phyloP scores from a whole-genome alignment of 768 basidiomycete species.

The button mushroom (Agaricus bisporus) region DNA sequence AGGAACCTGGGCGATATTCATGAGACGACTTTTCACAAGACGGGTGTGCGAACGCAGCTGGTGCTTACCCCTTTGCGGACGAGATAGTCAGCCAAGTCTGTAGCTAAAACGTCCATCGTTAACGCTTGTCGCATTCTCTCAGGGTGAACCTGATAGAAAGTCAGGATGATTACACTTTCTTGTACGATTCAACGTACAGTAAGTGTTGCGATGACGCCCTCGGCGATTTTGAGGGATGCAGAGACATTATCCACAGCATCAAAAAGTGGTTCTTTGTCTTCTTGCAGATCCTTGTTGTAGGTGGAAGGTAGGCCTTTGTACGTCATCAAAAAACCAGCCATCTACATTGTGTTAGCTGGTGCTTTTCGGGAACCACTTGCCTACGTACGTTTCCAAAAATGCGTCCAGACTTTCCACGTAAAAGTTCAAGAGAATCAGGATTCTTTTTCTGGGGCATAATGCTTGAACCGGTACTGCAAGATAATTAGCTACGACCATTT shows the following conservation, averaged over 20 bases:
- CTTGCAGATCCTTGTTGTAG: constrained; percentile 99
- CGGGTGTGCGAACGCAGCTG: background rate
- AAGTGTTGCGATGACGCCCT: constrained; percentile 90
- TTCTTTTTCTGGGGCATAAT: constrained; percentile 99
- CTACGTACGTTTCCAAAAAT: constrained; percentile 81
- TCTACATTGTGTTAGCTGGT: constrained; percentile 35
- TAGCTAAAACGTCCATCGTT: constrained; percentile 97
- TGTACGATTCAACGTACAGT: constrained; percentile 43
- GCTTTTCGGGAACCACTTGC: background rate
- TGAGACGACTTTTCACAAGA: background rate
- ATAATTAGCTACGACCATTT: background rate
- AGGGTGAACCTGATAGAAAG: constrained; percentile 60
- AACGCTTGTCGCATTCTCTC: constrained; percentile 87
- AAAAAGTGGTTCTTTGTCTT: constrained; percentile 97
- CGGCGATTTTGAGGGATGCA: constrained; percentile 86
- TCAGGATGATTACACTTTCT: background rate
- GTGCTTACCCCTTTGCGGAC: constrained; percentile 91
- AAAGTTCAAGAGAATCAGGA: constrained; percentile 90
- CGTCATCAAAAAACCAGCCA: constrained; percentile 97
- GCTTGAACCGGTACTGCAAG: constrained; percentile 86
- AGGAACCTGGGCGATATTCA: constrained; percentile 57
- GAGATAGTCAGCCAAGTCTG: constrained; percentile 97
- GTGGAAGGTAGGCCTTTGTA: constrained; percentile 96
- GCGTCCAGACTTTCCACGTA: constrained; percentile 93
- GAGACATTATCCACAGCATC: constrained; percentile 87